Evolutionary conservation across 1,139 yeast species (phyloP), one percentile per base, ranked within the genome.

Genomic region (Kodamaea sp.): DNA sequence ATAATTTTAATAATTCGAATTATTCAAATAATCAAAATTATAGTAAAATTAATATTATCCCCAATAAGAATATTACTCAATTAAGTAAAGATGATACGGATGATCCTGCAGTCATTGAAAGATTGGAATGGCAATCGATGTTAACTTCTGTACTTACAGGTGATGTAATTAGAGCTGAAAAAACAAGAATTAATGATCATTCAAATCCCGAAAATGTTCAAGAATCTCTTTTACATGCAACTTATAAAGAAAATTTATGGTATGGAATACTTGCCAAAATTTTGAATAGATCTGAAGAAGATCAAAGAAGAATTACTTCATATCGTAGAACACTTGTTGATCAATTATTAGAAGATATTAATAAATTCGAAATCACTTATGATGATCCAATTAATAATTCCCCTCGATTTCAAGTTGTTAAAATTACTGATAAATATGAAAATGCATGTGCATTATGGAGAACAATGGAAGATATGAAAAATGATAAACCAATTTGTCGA

Each of bases 41-140:
- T 26, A 37, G 46, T 34, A 50, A 65, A 37, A 60, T 64, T 34
- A 57, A 63, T 34, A 44, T 64, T 20, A 61, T 63, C 41, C 61
- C 69, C 2, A 60, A 57, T 37, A 65, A 67, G 30, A 60, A 67
- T 41, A 57, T 69, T 33, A 67, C 75, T 24, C 64, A 69, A 34
- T 53, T 75, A 32, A 63, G 65, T 41, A 64, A 65, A 34, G 71
- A 73, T 32, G 65, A 64, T 28, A 71, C 71, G 7, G 72, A 76
- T 39, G 86, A 83, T 49, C 84, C 86, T 2, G 74, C 76, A 20
- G 80, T 87, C 15, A 60, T 81, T 24, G 97, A 89, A 57, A 70
- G 98, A 36, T 70, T 90, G 24, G 97, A 90, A 63, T 92, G 98
- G 98, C 97, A 92, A 59, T 79, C 94, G 0, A 88, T 92, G 96